Base-by-base conservation (phyloP, 768 basidiomycete species). In the Lactifluus subvellereus region DNA sequence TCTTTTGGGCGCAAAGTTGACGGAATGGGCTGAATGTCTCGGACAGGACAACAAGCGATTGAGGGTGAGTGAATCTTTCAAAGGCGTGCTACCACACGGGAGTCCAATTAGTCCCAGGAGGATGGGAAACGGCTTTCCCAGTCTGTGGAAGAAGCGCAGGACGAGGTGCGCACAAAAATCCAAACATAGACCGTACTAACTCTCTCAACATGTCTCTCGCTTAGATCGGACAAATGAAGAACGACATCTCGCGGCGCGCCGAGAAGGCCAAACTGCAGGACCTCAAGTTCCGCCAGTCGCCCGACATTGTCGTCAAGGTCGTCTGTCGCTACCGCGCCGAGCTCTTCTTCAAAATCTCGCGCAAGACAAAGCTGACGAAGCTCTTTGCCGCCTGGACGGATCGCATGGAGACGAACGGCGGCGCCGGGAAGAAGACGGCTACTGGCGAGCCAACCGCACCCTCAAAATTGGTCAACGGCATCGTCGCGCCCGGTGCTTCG, bases 271-370 rank as follows among this genome's bases (percentile, higher is more conserved):
- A 86, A 73, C 74, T 85, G 35, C 89, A 89, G 69, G 90, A 91
- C 69, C 78, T 82, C 69, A 92, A 91, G 74, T 91, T 85, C 71
- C 85, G 87, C 60, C 90, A 92, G 74, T 85, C 84, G 80, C 89
- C 89, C n/a, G 89, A 94, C 71, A 90, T 94, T 63, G 87, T 93
- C 56, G 85, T 94, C 75, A 93, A 91, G 72, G 90, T 94, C 67
- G 79, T 88, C 54, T 94, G 91, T 74, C 87, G 88, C 68, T 93
- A 93, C 72, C 88, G 92, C 50, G 90, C 91, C 4, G 91, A 94
- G 70, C 80, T 94, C 47, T 92, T 90, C 78, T 94, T 94, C 83
- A 94, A 92, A 74, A 91, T 94, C 67, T 90, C 89, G 9, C 87
- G 92, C 72, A 93, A 93, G 75, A 91, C 89, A 32, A 93, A 91